Evolutionary conservation across 495 filamentous ascomycete species (phyloP).

Genomic region (Glutinoglossum americanum): DNA sequence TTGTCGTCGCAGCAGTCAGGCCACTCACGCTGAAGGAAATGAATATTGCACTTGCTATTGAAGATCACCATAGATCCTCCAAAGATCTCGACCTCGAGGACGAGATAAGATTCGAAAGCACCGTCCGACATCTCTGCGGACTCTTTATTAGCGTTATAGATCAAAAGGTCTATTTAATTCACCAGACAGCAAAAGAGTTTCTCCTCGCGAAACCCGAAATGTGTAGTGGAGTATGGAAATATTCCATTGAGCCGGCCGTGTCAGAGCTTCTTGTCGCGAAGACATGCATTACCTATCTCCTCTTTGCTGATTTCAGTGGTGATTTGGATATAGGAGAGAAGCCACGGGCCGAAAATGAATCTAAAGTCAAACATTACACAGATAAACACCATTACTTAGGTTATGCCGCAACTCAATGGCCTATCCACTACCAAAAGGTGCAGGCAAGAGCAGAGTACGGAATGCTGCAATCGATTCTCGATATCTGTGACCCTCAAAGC

Average conservation of each 20-base stretch:
- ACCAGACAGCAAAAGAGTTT: conserved; percentile 24
- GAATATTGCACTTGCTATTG: conserved; percentile 16
- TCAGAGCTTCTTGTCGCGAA: conserved; percentile 15
- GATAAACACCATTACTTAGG: not conserved
- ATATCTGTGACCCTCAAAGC: not conserved
- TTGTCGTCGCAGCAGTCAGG: conserved; percentile 19
- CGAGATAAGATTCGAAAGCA: conserved; percentile 10
- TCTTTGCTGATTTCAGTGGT: conserved; percentile 4
- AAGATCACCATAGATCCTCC: conserved; percentile 8
- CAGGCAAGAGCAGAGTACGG: not conserved
- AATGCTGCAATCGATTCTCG: not conserved
- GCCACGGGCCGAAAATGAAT: not conserved
- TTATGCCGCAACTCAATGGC: not conserved
- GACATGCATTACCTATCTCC: conserved; percentile 17
- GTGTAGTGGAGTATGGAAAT: conserved; percentile 3
- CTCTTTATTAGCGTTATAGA: conserved; percentile 20
- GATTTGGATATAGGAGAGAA: not conserved
- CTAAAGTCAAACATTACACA: not conserved
- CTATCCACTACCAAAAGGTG: not conserved
- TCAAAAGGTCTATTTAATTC: conserved; percentile 20
- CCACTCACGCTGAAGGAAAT: conserved; percentile 23
- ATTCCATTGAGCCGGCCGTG: conserved; percentile 11
- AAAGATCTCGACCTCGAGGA: conserved; percentile 11
- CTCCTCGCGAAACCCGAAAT: conserved; percentile 9
- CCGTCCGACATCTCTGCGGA: conserved; percentile 19